These are phyloP conservation scores for Monosporozyma siamensis DNA, from an alignment of 805 yeast species.

Conservation along the genomic window DNA sequence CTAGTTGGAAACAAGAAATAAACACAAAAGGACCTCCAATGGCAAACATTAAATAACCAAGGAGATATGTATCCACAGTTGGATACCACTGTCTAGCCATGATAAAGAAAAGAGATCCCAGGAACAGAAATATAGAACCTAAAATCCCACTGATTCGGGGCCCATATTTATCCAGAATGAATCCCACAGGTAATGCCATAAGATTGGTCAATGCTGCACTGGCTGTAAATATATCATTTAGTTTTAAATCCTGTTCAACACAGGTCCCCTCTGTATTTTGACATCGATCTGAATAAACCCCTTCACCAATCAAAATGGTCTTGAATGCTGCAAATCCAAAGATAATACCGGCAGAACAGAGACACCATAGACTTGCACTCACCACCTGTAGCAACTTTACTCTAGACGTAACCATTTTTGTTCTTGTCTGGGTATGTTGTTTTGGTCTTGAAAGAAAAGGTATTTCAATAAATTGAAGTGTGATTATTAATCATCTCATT, in stretches of 20 bases:
- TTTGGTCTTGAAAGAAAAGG: neutral
- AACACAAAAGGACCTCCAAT: constrained; percentile 92
- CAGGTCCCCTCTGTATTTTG: constrained; percentile 34
- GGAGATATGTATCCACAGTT: constrained; percentile 52
- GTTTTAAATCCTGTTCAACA: constrained; percentile 67
- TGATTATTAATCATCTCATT: too few species aligned
- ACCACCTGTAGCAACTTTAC: constrained; percentile 38
- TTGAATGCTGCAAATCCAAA: constrained; percentile 95
- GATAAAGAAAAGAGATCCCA: constrained; percentile 40
- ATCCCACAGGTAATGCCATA: constrained; percentile 75
- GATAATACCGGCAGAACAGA: constrained; percentile 85
- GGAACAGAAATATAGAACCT: constrained; percentile 52
- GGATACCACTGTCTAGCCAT: constrained; percentile 7
- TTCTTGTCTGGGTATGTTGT: neutral
- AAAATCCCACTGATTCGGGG: constrained; percentile 70
- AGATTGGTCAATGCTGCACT: constrained; percentile 85
- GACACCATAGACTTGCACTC: constrained; percentile 81
- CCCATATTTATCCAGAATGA: constrained; percentile 67
- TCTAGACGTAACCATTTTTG: neutral
- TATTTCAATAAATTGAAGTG: too few species aligned
- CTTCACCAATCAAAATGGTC: constrained; percentile 68
- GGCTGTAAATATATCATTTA: constrained; percentile 73
- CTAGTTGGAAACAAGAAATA: constrained; percentile 81
- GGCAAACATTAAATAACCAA: constrained; percentile 70
- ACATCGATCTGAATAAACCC: constrained; percentile 63